Conservation (phyloP, 1,284 basidiomycete species). For the Ganoderma multipileum region DNA sequence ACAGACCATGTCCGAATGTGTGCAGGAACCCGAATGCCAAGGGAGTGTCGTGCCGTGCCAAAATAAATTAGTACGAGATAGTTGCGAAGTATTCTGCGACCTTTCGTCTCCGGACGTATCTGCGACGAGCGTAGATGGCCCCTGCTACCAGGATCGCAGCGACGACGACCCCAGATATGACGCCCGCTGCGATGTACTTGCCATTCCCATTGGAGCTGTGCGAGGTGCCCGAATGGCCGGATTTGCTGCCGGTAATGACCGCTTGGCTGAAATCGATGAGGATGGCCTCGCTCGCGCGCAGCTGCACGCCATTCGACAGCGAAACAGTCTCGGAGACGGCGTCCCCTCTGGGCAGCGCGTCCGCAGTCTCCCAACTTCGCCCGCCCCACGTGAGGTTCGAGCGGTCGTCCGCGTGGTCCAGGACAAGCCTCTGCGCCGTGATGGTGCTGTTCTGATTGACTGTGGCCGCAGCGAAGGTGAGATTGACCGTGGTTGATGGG, state of each 20-base stretch:
- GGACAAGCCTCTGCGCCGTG: constrained; percentile 39
- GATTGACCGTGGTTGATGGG: constrained; percentile 52
- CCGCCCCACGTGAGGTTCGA: constrained; percentile 67
- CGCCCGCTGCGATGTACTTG: constrained; percentile 15
- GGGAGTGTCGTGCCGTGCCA: neutral
- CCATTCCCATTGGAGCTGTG: neutral
- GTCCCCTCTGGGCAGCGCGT: constrained; percentile 40
- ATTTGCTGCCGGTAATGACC: too few species aligned
- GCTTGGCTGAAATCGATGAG: constrained; percentile 37
- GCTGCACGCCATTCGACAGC: constrained; percentile 53
- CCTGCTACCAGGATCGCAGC: neutral
- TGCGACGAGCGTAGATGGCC: neutral
- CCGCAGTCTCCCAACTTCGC: constrained; percentile 65
- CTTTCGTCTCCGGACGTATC: neutral
- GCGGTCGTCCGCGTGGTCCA: constrained; percentile 62
- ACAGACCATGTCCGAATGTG: neutral
- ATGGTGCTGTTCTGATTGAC: constrained; percentile 42
- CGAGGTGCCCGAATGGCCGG: neutral
- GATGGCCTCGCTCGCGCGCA: constrained; percentile 62
- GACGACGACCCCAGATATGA: constrained; percentile 8
- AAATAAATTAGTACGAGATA: neutral
- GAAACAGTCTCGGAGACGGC: constrained; percentile 38
- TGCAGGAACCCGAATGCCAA: neutral
- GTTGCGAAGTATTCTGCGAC: neutral
- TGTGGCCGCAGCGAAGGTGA: constrained; percentile 43